A percentile compares a stretch with the other conserved stretches of the same genome.
Conservation (phyloP, 331 rosid species). For the Acacia pycnantha region DNA sequence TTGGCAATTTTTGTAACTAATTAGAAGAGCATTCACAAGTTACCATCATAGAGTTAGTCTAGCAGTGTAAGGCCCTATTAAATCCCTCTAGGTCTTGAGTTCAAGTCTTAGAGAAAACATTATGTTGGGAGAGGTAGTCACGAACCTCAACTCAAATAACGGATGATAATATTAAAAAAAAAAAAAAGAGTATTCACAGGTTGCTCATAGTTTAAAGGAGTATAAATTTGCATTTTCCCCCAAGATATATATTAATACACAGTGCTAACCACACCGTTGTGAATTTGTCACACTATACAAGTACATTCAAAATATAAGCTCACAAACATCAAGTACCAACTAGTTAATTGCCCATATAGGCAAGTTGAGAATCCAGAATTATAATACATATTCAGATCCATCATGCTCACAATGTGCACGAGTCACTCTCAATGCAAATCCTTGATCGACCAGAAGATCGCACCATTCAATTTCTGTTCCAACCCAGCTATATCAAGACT, state of each 20-base stretch:
- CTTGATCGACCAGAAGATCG: slow-evolving; percentile 4
- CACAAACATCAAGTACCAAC: neutral
- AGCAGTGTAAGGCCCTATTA: no score
- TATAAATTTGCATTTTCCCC: neutral
- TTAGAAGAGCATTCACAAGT: neutral
- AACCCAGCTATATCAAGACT: slow-evolving; percentile 28
- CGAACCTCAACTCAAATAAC: no score
- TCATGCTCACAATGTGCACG: neutral
- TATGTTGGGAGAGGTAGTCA: no score
- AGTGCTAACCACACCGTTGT: neutral
- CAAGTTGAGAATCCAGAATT: neutral
- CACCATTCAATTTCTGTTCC: slow-evolving; percentile 32
- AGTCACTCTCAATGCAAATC: neutral
- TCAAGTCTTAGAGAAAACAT: no score
- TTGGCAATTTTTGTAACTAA: neutral
- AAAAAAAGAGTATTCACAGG: no score
- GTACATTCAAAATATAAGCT: neutral
- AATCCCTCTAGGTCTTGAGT: no score
- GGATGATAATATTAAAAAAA: no score
- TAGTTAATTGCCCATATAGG: neutral
- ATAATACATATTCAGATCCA: neutral
- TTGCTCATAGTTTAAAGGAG: neutral
- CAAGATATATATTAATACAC: neutral
- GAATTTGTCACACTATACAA: neutral
- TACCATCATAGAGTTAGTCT: no score